Evolutionary conservation across 345 rosid genomes (phyloP), one percentile per base, ranked within the genome.

Genomic region (Salix udensis): DNA sequence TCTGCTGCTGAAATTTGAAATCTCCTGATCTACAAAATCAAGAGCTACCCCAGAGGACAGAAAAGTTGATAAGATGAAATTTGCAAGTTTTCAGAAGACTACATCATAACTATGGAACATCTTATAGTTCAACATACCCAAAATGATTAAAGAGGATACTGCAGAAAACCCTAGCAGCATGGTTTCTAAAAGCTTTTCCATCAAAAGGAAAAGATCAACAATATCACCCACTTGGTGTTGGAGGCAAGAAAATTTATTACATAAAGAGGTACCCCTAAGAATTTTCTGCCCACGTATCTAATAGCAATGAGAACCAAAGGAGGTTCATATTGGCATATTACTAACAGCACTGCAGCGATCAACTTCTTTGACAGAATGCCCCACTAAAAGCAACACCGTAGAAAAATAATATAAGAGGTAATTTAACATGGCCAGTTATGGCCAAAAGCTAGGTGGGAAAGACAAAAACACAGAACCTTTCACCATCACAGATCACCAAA

Each of bases 91-190:
- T 18, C 13, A 46, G 46, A 50, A 19, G n/a, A 62, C 6, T 46
- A 42, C 36, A 40, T 62, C 21, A 28, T 66, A 34, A 16, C 39
- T 30, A 13, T 44, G 37, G 31, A 18, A 15, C 31, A 67, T 7
- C 50, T 75, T 52, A 73, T 67, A 39, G 48, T 52, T 75, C 11
- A 75, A 2, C 21, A n/a, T n/a, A 10, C 68, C 46, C 65, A 50
- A 50, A 53, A 31, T 6, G 15, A 74, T 24, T 21, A 26, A 26
- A 16, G 26, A 11, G 18, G 23, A n/a, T 28, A 52, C 44, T 26
- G 50, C 31, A 66, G 53, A 40, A 52, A 14, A 13, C 42, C 26
- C 13, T 21, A 30, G 6, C 2, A 5, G 37, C 26, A 2, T 2
- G 21, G 28, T 71, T 71, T 30, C 40, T 39, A 7, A 13, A 40